phyloP scores from a whole-genome alignment of 495 filamentous ascomycete genomes.

The Trypethelium eluteriae region DNA sequence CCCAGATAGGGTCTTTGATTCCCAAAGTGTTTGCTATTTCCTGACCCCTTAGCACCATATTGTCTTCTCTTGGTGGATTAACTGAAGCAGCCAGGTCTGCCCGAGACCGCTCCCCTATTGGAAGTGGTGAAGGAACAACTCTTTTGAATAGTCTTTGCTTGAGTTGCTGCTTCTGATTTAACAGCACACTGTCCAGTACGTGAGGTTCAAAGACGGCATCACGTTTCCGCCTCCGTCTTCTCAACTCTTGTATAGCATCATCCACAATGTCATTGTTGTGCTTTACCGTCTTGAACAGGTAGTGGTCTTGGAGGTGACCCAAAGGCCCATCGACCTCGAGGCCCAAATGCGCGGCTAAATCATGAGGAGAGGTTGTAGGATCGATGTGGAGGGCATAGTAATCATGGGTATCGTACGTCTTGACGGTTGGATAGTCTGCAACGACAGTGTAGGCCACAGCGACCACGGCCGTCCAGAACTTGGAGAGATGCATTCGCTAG shows the following conservation, averaged over 20 bases:
- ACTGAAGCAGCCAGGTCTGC: slow-evolving; percentile 10
- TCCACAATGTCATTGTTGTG: slow-evolving; percentile 56
- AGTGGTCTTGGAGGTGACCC: slow-evolving; percentile 71
- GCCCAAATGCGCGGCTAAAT: slow-evolving; percentile 66
- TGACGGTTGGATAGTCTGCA: slow-evolving; percentile 1
- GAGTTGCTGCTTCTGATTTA: slow-evolving; percentile 73
- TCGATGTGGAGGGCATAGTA: slow-evolving; percentile 86
- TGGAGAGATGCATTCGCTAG: neutral
- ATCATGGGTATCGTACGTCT: slow-evolving; percentile 62
- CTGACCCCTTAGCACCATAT: slow-evolving; percentile 47
- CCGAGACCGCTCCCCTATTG: neutral
- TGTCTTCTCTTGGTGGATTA: slow-evolving; percentile 10
- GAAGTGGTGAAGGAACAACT: slow-evolving; percentile 42
- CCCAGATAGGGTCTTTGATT: slow-evolving; percentile 85
- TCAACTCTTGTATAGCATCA: slow-evolving; percentile 50
- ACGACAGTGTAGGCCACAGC: neutral
- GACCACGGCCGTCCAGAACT: neutral
- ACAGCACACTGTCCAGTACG: slow-evolving; percentile 63
- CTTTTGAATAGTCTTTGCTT: slow-evolving; percentile 72
- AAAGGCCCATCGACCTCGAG: slow-evolving; percentile 76
- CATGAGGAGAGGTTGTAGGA: slow-evolving; percentile 52
- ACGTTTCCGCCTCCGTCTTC: slow-evolving; percentile 53
- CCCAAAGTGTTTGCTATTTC: slow-evolving; percentile 55
- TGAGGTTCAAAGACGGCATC: slow-evolving; percentile 43
- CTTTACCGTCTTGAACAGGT: slow-evolving; percentile 70